phyloP scores from a whole-genome alignment of 305 asterid species.

The Fraxinus baroniana region DNA sequence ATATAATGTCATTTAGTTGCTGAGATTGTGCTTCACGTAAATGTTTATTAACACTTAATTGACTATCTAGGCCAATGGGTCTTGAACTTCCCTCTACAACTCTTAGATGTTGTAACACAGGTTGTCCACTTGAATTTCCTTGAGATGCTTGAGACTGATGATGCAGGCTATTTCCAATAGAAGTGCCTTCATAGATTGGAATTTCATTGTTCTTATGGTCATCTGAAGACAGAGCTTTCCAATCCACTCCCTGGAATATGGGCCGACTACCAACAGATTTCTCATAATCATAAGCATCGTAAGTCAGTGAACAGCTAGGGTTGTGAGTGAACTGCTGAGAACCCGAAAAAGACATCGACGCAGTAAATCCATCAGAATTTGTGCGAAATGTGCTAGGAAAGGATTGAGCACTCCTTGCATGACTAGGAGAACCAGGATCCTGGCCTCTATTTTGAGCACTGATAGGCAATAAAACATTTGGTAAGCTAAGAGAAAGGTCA shows the following conservation, averaged over 20 bases:
- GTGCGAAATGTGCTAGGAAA: slow-evolving; percentile 76
- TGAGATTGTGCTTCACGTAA: slow-evolving; percentile 32
- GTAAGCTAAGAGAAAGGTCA: slow-evolving; percentile 97
- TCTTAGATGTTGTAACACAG: slow-evolving; percentile 36
- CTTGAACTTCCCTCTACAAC: slow-evolving; percentile 52
- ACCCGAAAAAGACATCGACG: slow-evolving; percentile 89
- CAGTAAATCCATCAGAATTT: slow-evolving; percentile 81
- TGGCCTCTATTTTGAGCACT: slow-evolving; percentile 54
- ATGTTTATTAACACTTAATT: slow-evolving; percentile 53
- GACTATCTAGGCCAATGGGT: slow-evolving; percentile 58
- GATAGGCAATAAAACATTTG: slow-evolving; percentile 80
- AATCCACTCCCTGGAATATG: slow-evolving; percentile 88
- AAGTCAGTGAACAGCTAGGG: slow-evolving; percentile 87
- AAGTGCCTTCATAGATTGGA: slow-evolving; percentile 42
- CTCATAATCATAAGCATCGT: slow-evolving; percentile 72
- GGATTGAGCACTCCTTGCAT: slow-evolving; percentile 76
- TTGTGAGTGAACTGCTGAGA: slow-evolving; percentile 95
- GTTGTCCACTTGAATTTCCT: slow-evolving; percentile 58
- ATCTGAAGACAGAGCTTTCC: slow-evolving; percentile 79
- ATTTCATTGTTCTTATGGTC: slow-evolving; percentile 59
- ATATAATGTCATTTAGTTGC: neutral
- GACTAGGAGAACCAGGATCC: slow-evolving; percentile 87
- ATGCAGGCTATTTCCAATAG: slow-evolving; percentile 49
- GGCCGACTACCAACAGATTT: slow-evolving; percentile 91
- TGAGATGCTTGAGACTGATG: slow-evolving; percentile 55